A percentile compares a stretch with the other conserved stretches of the same genome.
Evolutionary conservation across 176 grass and related monocot genomes (phyloP).

Genomic region (Musa itinerans): DNA sequence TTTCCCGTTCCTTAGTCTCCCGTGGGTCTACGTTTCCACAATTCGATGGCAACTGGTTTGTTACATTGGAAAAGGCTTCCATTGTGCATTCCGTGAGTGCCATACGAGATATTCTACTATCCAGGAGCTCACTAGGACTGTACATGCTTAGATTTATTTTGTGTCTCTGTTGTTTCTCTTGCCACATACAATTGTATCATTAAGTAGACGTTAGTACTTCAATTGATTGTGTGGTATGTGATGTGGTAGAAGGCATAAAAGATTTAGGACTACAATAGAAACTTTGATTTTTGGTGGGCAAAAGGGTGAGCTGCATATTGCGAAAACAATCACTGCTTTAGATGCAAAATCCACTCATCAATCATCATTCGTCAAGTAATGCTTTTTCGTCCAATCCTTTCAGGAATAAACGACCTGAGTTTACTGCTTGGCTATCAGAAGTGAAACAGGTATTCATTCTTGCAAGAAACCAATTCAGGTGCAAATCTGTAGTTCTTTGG

Average conservation of each 20-base stretch:
- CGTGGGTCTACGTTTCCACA: too few relatives aligned
- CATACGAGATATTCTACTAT: too few relatives aligned
- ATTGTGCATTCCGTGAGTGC: too few relatives aligned
- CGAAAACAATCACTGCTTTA: background rate
- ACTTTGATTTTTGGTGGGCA: background rate
- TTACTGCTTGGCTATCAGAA: slow-evolving; percentile 91
- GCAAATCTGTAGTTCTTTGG: background rate
- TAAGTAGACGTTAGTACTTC: too few relatives aligned
- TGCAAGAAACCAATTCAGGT: background rate
- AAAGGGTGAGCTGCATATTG: background rate
- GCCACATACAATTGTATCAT: too few relatives aligned
- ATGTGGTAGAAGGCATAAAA: background rate
- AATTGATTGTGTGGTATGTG: background rate
- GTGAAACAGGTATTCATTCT: slow-evolving; percentile 64
- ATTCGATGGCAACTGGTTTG: too few relatives aligned
- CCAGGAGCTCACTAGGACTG: too few relatives aligned
- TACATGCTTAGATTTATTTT: too few relatives aligned
- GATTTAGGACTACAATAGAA: background rate
- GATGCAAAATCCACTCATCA: background rate
- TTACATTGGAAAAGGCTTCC: too few relatives aligned
- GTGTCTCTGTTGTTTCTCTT: too few relatives aligned
- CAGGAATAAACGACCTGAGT: slow-evolving; percentile 95
- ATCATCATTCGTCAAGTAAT: background rate
- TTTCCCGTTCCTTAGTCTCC: background rate
- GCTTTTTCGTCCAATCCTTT: slow-evolving; percentile 22